These are phyloP conservation scores for Cordyceps militaris DNA, from an alignment of 2,329 filamentous ascomycete genomes.

Conservation along the genomic window DNA sequence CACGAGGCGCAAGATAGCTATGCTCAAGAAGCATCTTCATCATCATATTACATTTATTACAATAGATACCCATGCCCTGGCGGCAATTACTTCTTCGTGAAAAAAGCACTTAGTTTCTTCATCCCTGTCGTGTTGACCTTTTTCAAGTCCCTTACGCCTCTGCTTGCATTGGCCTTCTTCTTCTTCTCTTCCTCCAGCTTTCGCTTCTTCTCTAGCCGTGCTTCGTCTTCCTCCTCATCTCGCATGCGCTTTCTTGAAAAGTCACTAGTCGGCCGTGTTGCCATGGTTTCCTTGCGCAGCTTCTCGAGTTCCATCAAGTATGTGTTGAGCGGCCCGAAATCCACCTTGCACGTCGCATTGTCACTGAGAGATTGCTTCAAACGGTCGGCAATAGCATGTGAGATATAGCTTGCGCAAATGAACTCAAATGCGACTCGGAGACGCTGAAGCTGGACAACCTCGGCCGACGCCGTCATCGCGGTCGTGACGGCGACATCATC, in stretches of 20 bases:
- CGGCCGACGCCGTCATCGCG: constrained; percentile 39
- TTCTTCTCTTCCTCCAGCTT: constrained; percentile 86
- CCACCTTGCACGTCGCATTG: constrained; percentile 31
- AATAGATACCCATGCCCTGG: constrained; percentile 13
- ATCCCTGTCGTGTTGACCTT: constrained; percentile 91
- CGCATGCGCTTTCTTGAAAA: constrained; percentile 61
- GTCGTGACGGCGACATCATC: constrained; percentile 31
- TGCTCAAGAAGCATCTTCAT: background rate
- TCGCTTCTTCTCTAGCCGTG: constrained; percentile 69
- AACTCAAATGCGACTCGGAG: constrained; percentile 58
- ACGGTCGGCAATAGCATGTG: constrained; percentile 32
- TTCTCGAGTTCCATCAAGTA: constrained; percentile 61
- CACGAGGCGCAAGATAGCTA: constrained; percentile 25
- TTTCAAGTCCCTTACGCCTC: constrained; percentile 70
- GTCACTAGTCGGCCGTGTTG: constrained; percentile 60
- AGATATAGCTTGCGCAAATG: constrained; percentile 55
- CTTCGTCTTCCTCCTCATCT: constrained; percentile 61
- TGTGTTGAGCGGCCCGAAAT: constrained; percentile 65
- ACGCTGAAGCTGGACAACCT: constrained; percentile 54
- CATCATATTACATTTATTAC: constrained; percentile 10
- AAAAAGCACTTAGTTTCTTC: constrained; percentile 96
- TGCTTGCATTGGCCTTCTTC: constrained; percentile 66
- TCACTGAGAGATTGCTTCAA: constrained; percentile 37
- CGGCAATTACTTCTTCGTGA: constrained; percentile 56
- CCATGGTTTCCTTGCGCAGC: constrained; percentile 63